These are phyloP conservation scores for Sugiyamaella floridensis DNA, from an alignment of 805 yeast genomes.

Conservation along the genomic window DNA sequence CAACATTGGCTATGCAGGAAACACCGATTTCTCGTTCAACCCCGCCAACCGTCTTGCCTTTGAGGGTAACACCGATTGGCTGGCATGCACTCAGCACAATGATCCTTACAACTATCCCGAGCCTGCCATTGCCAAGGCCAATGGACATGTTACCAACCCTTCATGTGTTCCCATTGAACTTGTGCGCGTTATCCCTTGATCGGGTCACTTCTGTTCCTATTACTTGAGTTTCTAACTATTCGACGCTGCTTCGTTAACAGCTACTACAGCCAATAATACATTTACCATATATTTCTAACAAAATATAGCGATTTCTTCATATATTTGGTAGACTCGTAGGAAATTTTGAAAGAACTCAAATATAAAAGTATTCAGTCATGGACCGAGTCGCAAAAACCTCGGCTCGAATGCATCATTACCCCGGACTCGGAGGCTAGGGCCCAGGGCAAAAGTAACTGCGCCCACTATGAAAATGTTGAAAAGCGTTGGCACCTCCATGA, in stretches of 20 bases:
- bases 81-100: neutral
- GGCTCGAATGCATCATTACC: neutral
- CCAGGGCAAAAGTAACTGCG: neutral
- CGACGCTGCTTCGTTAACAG: no score
- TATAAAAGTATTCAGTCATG: no score
- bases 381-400: neutral
- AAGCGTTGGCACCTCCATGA: no score
- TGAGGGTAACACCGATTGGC: neutral
- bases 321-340: no score
- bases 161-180: neutral
- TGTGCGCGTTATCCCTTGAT: neutral
- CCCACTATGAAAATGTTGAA: no score
- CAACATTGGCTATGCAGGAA: neutral
- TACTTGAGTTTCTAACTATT: no score
- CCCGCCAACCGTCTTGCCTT: neutral
- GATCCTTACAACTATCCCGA: constrained; percentile 1
- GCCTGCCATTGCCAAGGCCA: constrained; percentile 1
- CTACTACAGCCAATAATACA: no score
- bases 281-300: no score
- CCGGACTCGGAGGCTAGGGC: neutral
- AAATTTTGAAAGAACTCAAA: no score
- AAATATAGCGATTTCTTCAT: no score
- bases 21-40: neutral
- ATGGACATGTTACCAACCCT: neutral
- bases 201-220: no score